phyloP scores from a whole-genome alignment of 352 stramenopile species.

The Globisporangium yorkense region DNA sequence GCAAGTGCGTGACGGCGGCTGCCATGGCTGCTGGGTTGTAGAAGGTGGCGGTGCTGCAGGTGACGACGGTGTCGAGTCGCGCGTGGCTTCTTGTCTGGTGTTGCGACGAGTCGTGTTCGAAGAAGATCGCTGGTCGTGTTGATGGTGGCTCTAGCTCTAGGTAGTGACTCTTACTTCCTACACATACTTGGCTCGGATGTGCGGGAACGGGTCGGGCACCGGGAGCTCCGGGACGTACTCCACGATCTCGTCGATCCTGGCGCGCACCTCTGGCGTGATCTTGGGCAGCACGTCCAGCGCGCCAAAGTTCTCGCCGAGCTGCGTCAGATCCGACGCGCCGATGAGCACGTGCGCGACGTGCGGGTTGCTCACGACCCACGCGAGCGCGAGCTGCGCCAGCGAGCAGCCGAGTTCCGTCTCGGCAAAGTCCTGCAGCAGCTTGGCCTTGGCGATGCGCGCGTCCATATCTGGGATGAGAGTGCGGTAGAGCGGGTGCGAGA shows the following conservation, averaged over 20 bases:
- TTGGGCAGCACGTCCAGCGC: slow-evolving; percentile 20
- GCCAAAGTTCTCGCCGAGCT: slow-evolving; percentile 54
- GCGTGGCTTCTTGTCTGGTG: not conserved
- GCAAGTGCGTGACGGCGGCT: not conserved
- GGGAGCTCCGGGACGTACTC: not conserved
- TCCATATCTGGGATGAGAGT: slow-evolving; percentile 13
- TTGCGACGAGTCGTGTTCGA: not conserved
- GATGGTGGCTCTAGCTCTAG: no score
- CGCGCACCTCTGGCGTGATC: slow-evolving; percentile 32
- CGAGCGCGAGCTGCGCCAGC: slow-evolving; percentile 38
- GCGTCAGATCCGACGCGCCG: slow-evolving; percentile 30
- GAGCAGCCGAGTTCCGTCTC: slow-evolving; percentile 31
- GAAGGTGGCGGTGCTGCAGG: slow-evolving; percentile 7
- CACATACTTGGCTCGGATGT: slow-evolving; percentile 6
- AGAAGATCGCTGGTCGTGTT: not conserved
- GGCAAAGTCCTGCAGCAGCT: slow-evolving; percentile 25
- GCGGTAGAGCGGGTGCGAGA: slow-evolving; percentile 2
- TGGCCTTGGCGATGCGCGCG: slow-evolving; percentile 8
- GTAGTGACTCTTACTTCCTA: not conserved
- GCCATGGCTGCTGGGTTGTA: no score
- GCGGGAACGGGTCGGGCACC: not conserved
- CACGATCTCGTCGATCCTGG: slow-evolving; percentile 42
- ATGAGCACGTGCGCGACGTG: slow-evolving; percentile 52
- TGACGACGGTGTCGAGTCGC: not conserved
- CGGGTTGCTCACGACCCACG: slow-evolving; percentile 33